Conservation (phyloP, 306 rosid species). For the Prunus padus region DNA sequence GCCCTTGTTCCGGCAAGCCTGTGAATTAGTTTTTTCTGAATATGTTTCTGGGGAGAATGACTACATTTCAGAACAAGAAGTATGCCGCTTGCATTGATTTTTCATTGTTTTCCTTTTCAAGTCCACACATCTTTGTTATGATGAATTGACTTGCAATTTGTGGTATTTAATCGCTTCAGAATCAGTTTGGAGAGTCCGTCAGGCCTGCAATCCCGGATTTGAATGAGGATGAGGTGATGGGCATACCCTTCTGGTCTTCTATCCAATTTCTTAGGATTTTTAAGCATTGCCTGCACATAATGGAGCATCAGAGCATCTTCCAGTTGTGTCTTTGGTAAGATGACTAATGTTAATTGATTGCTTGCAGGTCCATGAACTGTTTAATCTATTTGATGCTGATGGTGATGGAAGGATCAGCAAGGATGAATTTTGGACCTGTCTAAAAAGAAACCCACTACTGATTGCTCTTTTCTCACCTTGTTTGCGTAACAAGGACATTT, state of each 20-base stretch:
- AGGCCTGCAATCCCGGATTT: constrained; percentile 47
- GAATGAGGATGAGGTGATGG: constrained; percentile 60
- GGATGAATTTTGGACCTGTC: constrained; percentile 57
- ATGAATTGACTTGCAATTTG: constrained; percentile 24
- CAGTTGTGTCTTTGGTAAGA: neutral
- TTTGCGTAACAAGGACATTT: constrained; percentile 35
- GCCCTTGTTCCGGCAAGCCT: constrained; percentile 63
- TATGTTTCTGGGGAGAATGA: constrained; percentile 44
- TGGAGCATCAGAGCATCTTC: neutral
- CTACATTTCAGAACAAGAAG: constrained; percentile 51
- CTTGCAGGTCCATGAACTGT: constrained; percentile 64
- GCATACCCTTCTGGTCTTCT: constrained; percentile 1
- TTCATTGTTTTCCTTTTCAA: neutral
- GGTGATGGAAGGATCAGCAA: constrained; percentile 60
- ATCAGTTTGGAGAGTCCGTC: constrained; percentile 62
- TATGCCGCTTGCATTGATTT: constrained; percentile 26
- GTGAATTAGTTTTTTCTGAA: constrained; percentile 64
- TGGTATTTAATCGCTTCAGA: constrained; percentile 17
- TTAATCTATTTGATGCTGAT: constrained; percentile 53
- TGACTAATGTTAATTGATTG: constrained; percentile 3
- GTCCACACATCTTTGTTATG: constrained; percentile 6
- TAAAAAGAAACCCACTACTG: constrained; percentile 72
- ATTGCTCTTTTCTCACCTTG: constrained; percentile 66
- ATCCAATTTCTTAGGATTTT: neutral
- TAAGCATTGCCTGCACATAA: neutral